These are phyloP conservation scores for Symmetrospora coprosmae DNA, from an alignment of 768 basidiomycete genomes.

Conservation along the genomic window DNA sequence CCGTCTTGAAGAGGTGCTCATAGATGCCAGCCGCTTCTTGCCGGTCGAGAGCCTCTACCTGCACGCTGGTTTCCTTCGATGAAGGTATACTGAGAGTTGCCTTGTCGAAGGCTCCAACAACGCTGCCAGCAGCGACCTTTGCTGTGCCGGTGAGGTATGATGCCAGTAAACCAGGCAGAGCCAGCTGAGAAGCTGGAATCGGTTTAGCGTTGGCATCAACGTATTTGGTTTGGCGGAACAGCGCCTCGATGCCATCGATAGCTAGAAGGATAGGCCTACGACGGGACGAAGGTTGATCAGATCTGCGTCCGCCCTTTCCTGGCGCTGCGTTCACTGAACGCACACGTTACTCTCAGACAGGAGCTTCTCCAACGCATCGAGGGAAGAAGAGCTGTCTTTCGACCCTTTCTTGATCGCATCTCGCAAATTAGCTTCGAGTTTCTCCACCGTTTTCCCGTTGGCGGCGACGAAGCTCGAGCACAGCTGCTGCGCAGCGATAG, in stretches of 20 bases:
- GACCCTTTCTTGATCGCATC: not conserved
- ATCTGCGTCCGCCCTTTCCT: too few species aligned
- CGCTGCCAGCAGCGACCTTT: not conserved
- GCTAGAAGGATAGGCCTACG: slow-evolving; percentile 17
- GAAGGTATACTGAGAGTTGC: not conserved
- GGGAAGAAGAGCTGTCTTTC: not conserved
- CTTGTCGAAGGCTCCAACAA: not conserved
- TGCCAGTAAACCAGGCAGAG: not conserved
- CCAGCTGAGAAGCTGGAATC: not conserved
- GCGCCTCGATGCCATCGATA: slow-evolving; percentile 16
- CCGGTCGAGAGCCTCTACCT: not conserved
- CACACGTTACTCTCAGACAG: too few species aligned
- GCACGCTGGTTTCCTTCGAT: not conserved
- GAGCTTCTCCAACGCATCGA: not conserved
- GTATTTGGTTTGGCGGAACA: slow-evolving; percentile 3
- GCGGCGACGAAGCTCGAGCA: not conserved
- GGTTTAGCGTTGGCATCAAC: not conserved
- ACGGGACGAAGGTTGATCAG: too few species aligned
- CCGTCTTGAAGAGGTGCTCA: not conserved
- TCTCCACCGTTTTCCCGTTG: not conserved
- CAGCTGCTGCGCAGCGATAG: not conserved
- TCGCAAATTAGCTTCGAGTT: not conserved
- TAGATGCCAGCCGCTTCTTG: slow-evolving; percentile 15
- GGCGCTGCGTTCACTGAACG: too few species aligned
- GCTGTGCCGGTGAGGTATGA: not conserved